Base-by-base conservation (phyloP, 2,329 filamentous ascomycete species). In the Huntiella omanensis region DNA sequence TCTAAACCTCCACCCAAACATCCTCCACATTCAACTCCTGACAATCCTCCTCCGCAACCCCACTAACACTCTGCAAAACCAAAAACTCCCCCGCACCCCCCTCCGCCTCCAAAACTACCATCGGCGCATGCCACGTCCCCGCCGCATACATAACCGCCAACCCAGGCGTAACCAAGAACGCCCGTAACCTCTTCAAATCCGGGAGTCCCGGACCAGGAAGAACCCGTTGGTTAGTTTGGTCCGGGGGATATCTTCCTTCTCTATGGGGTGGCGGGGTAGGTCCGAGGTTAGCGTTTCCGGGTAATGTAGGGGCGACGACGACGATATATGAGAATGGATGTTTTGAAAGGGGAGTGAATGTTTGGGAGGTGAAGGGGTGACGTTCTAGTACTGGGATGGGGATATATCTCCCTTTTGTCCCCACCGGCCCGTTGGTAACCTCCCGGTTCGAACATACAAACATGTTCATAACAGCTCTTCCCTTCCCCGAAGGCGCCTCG, bases 41-140 rank as follows among this genome's bases (percentile, higher is more conserved):
- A 56, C 85, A 94, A 62, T 98, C 91, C 63, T 96, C 88, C 1
- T 70, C 64, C 0, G 64, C 73, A 10, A 91, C 79, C 2, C 83
- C 86, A 60, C 92, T 96, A 33, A 78, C 77, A 64, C 83, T 91
- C 64, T 96, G 88, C 53, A 83, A 73, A 2, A 96, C 88, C 4
- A 93, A 73, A 60, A 95, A 96, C 58, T 91, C 84, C 41, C 95
- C 67, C 19, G 65, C 63, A 1, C 63, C 67, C 2, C 63, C 67
- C 2, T 55, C 47, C 2, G 58, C 52, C 0, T 87, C 87, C 42
- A 96, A 62, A 12, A 84, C 86, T 11, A 86, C 82, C 88, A 98
- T 96, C 0, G 91, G 91, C 51, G 88, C 86, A 66, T 98, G 91
- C 75, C 88, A 98, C 46, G 86, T 95, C 4, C 85, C 91, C 1